These are phyloP conservation scores for Candida incommunis DNA, from an alignment of 805 yeast genomes.

Conservation along the genomic window DNA sequence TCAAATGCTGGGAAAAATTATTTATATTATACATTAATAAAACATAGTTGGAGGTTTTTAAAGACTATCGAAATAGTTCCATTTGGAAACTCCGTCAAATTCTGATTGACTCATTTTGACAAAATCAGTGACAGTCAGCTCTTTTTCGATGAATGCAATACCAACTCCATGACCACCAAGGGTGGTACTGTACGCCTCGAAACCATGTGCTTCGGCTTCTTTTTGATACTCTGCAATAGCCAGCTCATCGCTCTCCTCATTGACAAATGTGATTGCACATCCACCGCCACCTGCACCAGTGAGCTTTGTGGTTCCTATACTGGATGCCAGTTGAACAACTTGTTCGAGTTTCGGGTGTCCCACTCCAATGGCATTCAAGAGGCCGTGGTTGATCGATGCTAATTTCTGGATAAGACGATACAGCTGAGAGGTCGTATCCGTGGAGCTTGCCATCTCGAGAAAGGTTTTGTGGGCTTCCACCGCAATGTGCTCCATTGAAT, in stretches of 20 bases:
- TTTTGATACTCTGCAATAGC: conserved; percentile 20
- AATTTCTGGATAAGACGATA: conserved; percentile 36
- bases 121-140: neutral
- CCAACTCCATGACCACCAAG: conserved; percentile 1
- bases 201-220: conserved; percentile 1
- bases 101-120: neutral
- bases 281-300: conserved; percentile 99
- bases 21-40: neutral
- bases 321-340: conserved; percentile 48
- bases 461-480: conserved; percentile 56
- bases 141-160: neutral
- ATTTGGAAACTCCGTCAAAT: neutral
- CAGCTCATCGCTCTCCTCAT: conserved; percentile 25
- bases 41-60: too few relatives aligned
- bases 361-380: conserved; percentile 75
- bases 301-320: conserved; percentile 76
- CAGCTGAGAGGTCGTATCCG: conserved; percentile 15
- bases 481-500: conserved; percentile 64
- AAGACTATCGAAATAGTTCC: neutral
- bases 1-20: neutral
- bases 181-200: neutral
- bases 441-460: conserved; percentile 30
- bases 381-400: conserved; percentile 74
- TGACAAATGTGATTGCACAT: conserved; percentile 78
- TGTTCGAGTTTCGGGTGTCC: conserved; percentile 84